phyloP scores from a whole-genome alignment of 2,329 filamentous ascomycete species.

The Curvularia spicifera region DNA sequence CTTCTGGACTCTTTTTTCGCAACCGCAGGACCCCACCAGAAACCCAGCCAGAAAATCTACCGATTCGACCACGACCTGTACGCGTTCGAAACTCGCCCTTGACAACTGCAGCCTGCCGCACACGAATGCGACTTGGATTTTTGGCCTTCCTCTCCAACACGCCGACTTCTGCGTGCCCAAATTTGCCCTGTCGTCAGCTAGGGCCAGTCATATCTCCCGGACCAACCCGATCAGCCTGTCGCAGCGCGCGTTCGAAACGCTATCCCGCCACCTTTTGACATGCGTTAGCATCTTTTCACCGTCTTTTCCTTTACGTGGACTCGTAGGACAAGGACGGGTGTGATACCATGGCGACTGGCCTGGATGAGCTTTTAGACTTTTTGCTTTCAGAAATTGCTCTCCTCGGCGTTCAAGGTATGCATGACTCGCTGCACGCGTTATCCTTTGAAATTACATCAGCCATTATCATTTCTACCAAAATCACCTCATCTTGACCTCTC shows the following conservation, averaged over 20 bases:
- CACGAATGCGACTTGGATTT: neutral
- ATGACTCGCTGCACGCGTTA: slow-evolving; percentile 17
- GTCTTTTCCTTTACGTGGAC: slow-evolving; percentile 15
- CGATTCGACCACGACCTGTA: slow-evolving; percentile 16
- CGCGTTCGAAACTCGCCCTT: slow-evolving; percentile 19
- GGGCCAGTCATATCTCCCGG: slow-evolving; percentile 14
- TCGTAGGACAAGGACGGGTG: slow-evolving; percentile 28
- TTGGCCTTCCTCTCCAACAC: slow-evolving; percentile 1
- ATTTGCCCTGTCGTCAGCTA: slow-evolving; percentile 5
- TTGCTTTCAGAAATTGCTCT: slow-evolving; percentile 66
- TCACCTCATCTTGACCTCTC: neutral
- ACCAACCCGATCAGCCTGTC: slow-evolving; percentile 9
- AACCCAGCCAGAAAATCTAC: slow-evolving; percentile 20
- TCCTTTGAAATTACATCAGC: slow-evolving; percentile 13
- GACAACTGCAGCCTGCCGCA: slow-evolving; percentile 1
- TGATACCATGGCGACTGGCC: slow-evolving; percentile 48
- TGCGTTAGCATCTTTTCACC: slow-evolving; percentile 19
- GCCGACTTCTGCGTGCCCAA: neutral
- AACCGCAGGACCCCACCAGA: slow-evolving; percentile 20
- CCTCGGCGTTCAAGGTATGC: slow-evolving; percentile 64
- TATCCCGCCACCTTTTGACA: slow-evolving; percentile 16
- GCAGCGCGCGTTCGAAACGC: slow-evolving; percentile 34
- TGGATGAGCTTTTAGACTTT: slow-evolving; percentile 65
- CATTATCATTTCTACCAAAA: neutral
- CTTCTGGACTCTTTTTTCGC: slow-evolving; percentile 15